A percentile compares a stretch with the other conserved stretches of the same genome.
phyloP scores from a whole-genome alignment of 2,329 filamentous ascomycete genomes.

The Diaporthe australafricana region DNA sequence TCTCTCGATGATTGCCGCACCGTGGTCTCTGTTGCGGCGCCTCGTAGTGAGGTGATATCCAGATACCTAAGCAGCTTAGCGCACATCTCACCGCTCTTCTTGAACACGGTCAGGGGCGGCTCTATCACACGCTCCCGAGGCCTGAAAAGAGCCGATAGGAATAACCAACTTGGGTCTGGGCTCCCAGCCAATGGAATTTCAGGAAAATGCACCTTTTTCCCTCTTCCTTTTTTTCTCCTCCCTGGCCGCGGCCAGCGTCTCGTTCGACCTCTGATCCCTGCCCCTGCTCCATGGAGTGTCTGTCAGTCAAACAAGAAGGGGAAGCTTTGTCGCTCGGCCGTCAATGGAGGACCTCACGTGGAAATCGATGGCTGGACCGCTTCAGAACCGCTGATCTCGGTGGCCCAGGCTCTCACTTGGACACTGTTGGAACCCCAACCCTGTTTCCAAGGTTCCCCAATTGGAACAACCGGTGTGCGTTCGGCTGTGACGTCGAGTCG shows the following conservation, averaged over 20 bases:
- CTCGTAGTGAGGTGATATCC: constrained; percentile 38
- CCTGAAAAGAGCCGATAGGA: constrained; percentile 23
- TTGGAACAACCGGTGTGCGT: constrained; percentile 34
- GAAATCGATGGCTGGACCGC: constrained; percentile 32
- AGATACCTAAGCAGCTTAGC: constrained; percentile 31
- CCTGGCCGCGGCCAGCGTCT: constrained; percentile 24
- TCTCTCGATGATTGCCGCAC: constrained; percentile 34
- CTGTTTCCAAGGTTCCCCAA: constrained; percentile 26
- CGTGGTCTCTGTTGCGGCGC: constrained; percentile 35
- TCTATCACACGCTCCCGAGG: constrained; percentile 31
- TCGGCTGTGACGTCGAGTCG: constrained; percentile 19
- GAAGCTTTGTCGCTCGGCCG: constrained; percentile 20
- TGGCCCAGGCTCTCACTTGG: constrained; percentile 20
- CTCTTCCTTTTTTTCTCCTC: constrained; percentile 23
- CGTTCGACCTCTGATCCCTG: constrained; percentile 18
- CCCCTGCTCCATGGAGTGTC: constrained; percentile 22
- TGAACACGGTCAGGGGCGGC: constrained; percentile 34
- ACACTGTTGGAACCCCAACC: constrained; percentile 27
- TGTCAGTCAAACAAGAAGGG: constrained; percentile 22
- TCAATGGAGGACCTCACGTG: constrained; percentile 33
- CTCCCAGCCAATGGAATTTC: constrained; percentile 34
- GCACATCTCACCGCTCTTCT: constrained; percentile 38
- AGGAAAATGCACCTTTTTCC: constrained; percentile 20
- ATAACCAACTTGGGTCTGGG: background rate
- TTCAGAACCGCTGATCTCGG: constrained; percentile 34